Conservation (phyloP, 495 filamentous ascomycete genomes). For the Schizothecium vesticola region DNA sequence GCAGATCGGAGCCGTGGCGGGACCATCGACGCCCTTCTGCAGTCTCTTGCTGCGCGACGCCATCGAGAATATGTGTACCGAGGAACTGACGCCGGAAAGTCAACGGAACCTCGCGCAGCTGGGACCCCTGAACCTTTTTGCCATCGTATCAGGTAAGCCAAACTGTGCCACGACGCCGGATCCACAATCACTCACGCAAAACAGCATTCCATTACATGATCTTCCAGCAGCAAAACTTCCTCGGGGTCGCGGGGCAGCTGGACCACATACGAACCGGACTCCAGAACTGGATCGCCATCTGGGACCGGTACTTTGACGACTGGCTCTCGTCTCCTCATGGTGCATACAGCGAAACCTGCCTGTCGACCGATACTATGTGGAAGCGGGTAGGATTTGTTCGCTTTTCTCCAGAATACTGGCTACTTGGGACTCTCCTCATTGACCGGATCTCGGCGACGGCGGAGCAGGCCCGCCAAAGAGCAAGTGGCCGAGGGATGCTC, state of each 20-base stretch:
- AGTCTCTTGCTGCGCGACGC: conserved; percentile 23
- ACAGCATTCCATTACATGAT: conserved; percentile 31
- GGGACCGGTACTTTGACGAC: conserved; percentile 21
- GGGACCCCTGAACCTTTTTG: conserved; percentile 28
- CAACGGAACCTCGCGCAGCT: conserved; percentile 19
- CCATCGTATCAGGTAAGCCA: conserved; percentile 27
- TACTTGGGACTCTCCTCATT: conserved; percentile 24
- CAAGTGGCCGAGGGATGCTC: not conserved
- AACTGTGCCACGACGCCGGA: no score
- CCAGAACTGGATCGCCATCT: conserved; percentile 27
- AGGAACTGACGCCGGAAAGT: conserved; percentile 9
- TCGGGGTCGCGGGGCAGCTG: conserved; percentile 27
- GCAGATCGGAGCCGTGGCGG: conserved; percentile 22
- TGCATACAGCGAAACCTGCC: conserved; percentile 12
- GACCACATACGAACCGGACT: conserved; percentile 26
- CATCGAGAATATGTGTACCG: conserved; percentile 21
- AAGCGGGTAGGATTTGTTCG: conserved; percentile 25
- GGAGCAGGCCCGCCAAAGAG: not conserved
- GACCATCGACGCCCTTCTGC: conserved; percentile 19
- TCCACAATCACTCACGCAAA: not conserved
- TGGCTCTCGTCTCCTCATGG: conserved; percentile 18
- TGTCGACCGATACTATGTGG: conserved; percentile 22
- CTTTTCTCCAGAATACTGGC: conserved; percentile 27
- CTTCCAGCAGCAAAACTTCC: conserved; percentile 30
- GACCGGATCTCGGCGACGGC: conserved; percentile 18